Conservation (phyloP, 140 eudicot genomes). For the Anethum foeniculum region DNA sequence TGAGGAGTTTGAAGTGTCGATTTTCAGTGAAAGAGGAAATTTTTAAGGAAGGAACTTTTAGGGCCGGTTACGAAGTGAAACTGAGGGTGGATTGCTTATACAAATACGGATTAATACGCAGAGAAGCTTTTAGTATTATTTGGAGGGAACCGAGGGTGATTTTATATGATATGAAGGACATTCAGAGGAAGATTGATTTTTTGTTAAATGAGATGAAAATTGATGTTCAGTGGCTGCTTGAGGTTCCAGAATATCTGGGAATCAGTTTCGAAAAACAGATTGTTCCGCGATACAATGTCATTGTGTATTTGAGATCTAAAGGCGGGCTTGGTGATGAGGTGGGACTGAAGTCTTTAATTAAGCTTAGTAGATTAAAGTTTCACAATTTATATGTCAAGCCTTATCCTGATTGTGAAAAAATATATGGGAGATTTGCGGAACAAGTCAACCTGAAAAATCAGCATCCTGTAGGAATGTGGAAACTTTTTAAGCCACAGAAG, state of each 20-base stretch:
- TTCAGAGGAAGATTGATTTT: slow-evolving; percentile 67
- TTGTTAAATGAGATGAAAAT: slow-evolving; percentile 46
- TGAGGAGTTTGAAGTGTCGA: slow-evolving; percentile 62
- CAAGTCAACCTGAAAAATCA: slow-evolving; percentile 30
- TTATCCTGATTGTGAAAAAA: slow-evolving; percentile 74
- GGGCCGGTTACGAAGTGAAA: slow-evolving; percentile 61
- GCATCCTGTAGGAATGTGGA: slow-evolving; percentile 91
- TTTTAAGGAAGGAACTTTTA: slow-evolving; percentile 45
- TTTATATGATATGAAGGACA: slow-evolving; percentile 48
- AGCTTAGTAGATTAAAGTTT: slow-evolving; percentile 66
- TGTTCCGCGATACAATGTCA: slow-evolving; percentile 75
- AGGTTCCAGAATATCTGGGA: slow-evolving; percentile 84
- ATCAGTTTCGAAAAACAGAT: slow-evolving; percentile 73
- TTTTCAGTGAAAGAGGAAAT: slow-evolving; percentile 48
- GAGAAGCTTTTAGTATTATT: slow-evolving; percentile 66
- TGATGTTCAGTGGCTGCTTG: slow-evolving; percentile 53
- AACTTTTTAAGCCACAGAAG: slow-evolving; percentile 67
- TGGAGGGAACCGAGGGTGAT: slow-evolving; percentile 80
- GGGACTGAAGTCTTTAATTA: slow-evolving; percentile 55
- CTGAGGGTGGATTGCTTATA: slow-evolving; percentile 72
- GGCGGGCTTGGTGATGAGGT: slow-evolving; percentile 75
- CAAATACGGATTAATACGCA: slow-evolving; percentile 55
- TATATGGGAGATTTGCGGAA: slow-evolving; percentile 57
- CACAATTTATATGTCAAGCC: slow-evolving; percentile 92
- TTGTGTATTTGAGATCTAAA: slow-evolving; percentile 65